A percentile compares a stretch with the other conserved stretches of the same genome.
Evolutionary conservation across 352 stramenopile genomes (phyloP).

Genomic region (Saprolegnia diclina): DNA sequence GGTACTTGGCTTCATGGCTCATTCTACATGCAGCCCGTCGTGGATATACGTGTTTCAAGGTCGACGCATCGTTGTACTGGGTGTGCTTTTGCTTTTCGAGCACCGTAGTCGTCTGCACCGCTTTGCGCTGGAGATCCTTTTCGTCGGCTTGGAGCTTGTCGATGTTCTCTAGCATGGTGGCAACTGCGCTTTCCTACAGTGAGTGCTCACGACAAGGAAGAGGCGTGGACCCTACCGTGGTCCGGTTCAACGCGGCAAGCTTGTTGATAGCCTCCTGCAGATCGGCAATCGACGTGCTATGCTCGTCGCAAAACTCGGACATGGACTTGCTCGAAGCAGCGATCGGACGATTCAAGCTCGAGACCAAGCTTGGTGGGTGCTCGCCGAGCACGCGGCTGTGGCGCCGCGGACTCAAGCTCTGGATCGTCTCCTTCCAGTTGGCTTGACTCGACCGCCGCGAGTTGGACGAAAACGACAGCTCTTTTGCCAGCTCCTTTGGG

Average conservation of each 20-base stretch:
- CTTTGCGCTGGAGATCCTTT: neutral
- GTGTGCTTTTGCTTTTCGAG: constrained; percentile 16
- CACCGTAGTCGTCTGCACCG: constrained; percentile 2
- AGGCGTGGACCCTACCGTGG: neutral
- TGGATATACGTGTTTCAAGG: neutral
- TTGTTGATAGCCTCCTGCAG: constrained; percentile 2
- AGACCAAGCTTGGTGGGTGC: neutral
- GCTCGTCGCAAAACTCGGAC: neutral
- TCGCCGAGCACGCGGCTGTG: neutral
- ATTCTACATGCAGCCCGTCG: neutral
- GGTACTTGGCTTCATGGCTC: constrained; percentile 15
- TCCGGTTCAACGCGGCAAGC: constrained; percentile 1
- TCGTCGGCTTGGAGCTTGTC: constrained; percentile 8
- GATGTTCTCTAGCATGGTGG: constrained; percentile 17
- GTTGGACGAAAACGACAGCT: neutral
- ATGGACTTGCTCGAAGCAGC: neutral
- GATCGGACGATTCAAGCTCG: neutral
- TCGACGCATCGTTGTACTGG: neutral
- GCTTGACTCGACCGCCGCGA: neutral
- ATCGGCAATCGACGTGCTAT: neutral
- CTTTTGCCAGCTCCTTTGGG: neutral
- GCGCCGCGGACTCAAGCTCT: neutral
- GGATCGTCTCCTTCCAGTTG: constrained; percentile 5
- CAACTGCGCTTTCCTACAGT: constrained; percentile 11
- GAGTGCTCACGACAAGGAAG: neutral